A percentile compares a stretch with the other conserved stretches of the same genome.
phyloP scores from a whole-genome alignment of 768 basidiomycete species.

The Boletus bicolor region DNA sequence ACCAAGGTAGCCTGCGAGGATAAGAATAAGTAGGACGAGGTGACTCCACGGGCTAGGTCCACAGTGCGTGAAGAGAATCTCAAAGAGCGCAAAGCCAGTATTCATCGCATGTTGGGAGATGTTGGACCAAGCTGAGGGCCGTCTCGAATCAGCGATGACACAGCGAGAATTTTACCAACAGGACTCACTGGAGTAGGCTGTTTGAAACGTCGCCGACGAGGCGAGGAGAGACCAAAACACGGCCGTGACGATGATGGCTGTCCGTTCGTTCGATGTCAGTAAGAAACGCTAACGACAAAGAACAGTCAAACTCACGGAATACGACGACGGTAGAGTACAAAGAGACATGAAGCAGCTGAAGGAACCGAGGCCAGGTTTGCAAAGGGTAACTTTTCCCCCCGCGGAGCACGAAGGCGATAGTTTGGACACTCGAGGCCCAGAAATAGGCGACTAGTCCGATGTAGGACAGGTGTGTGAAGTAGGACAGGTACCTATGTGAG shows the following conservation, averaged over 20 bases:
- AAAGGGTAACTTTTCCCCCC: conserved; percentile 46
- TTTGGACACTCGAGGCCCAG: conserved; percentile 56
- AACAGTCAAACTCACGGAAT: conserved; percentile 47
- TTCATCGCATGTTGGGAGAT: conserved; percentile 64
- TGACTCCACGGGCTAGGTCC: conserved; percentile 52
- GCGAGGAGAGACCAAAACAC: conserved; percentile 62
- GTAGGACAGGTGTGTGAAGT: conserved; percentile 63
- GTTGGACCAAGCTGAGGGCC: conserved; percentile 51
- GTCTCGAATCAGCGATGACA: neutral
- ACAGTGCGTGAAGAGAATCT: conserved; percentile 53
- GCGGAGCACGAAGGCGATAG: conserved; percentile 39
- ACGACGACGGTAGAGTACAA: conserved; percentile 49
- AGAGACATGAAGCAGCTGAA: conserved; percentile 57
- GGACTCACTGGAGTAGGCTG: conserved; percentile 38
- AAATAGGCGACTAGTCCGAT: conserved; percentile 63
- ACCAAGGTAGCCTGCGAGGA: conserved; percentile 57
- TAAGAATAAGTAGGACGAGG: conserved; percentile 43
- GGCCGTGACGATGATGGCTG: conserved; percentile 62
- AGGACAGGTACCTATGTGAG: conserved; percentile 51
- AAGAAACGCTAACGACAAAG: neutral
- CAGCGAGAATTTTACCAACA: neutral
- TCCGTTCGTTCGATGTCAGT: neutral
- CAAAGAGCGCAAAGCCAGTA: conserved; percentile 51
- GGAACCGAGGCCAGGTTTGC: conserved; percentile 52
- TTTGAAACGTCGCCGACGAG: conserved; percentile 38